Evolutionary conservation across 805 yeast species (phyloP).

Genomic region (Nakazawaea populi): DNA sequence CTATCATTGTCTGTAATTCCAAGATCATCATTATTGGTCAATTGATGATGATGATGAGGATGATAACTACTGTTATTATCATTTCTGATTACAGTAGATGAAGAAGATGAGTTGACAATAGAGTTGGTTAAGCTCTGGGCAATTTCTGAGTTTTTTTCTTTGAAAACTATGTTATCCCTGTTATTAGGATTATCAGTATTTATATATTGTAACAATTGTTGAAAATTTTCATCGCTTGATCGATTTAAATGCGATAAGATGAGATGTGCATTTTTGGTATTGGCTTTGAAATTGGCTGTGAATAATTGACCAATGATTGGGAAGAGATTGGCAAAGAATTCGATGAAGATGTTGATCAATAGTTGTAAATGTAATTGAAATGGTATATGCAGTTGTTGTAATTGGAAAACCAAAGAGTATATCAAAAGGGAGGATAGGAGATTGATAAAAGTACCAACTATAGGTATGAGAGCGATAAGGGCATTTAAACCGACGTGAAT

Average conservation of each 20-base stretch:
- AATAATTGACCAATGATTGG: conserved; percentile 38
- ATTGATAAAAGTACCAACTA: conserved; percentile 30
- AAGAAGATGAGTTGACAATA: too few relatives aligned
- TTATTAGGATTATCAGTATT: neutral
- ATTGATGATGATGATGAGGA: neutral
- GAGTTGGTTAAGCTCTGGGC: too few relatives aligned
- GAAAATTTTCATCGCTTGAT: neutral
- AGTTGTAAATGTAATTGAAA: conserved; percentile 31
- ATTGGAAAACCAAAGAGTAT: conserved; percentile 13
- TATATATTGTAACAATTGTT: neutral
- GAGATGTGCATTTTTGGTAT: conserved; percentile 32
- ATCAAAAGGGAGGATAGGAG: conserved; percentile 28
- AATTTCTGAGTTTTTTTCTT: neutral
- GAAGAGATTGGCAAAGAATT: conserved; percentile 33
- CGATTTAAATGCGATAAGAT: conserved; percentile 32
- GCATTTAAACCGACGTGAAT: conserved; percentile 33
- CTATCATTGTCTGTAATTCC: neutral
- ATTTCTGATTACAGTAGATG: too few relatives aligned
- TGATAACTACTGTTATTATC: neutral
- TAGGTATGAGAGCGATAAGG: conserved; percentile 31
- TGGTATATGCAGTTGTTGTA: conserved; percentile 33
- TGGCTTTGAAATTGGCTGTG: conserved; percentile 35
- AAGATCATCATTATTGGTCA: neutral
- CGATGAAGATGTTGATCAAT: conserved; percentile 31
- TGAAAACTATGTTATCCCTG: neutral